Percentiles rank a stretch among this genome's conserved stretches.
Evolutionary conservation across 2,329 filamentous ascomycete species (phyloP).

Genomic region (Huntiella decipiens): DNA sequence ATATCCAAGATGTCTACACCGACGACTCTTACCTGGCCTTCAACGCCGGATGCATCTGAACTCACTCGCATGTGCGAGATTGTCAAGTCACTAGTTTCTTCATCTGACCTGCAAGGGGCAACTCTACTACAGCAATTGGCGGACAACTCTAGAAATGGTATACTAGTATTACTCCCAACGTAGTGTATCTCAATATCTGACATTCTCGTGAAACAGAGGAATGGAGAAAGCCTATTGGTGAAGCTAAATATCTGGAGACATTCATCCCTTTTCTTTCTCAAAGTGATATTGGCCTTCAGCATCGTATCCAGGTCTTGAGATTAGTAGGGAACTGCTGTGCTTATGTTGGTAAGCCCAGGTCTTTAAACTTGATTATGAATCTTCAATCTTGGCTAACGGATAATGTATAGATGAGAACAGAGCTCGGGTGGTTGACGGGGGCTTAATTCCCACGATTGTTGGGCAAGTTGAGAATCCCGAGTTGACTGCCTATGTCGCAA

Average conservation of each 20-base stretch:
- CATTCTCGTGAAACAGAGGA: conserved; percentile 1
- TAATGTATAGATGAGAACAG: conserved; percentile 34
- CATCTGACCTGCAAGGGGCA: no score
- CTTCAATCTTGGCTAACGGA: background rate
- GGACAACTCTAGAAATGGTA: no score
- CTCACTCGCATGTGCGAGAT: no score
- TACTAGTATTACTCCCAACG: no score
- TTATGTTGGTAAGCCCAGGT: conserved; percentile 2
- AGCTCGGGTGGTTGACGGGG: conserved; percentile 31
- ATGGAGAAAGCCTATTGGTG: conserved; percentile 9
- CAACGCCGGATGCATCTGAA: no score
- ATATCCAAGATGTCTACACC: no score
- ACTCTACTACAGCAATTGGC: no score
- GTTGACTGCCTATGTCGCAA: conserved; percentile 33
- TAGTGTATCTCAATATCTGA: background rate
- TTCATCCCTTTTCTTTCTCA: background rate
- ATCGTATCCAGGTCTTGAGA: conserved; percentile 7
- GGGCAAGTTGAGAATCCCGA: conserved; percentile 27
- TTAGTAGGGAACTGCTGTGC: conserved; percentile 11
- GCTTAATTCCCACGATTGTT: conserved; percentile 29
- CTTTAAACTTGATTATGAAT: no score
- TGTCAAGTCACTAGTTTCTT: no score
- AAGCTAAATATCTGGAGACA: conserved; percentile 2
- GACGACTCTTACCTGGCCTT: no score
- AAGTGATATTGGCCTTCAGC: background rate